phyloP scores from a whole-genome alignment of 2,329 filamentous ascomycete genomes.

The Lasiodiplodia theobromae region DNA sequence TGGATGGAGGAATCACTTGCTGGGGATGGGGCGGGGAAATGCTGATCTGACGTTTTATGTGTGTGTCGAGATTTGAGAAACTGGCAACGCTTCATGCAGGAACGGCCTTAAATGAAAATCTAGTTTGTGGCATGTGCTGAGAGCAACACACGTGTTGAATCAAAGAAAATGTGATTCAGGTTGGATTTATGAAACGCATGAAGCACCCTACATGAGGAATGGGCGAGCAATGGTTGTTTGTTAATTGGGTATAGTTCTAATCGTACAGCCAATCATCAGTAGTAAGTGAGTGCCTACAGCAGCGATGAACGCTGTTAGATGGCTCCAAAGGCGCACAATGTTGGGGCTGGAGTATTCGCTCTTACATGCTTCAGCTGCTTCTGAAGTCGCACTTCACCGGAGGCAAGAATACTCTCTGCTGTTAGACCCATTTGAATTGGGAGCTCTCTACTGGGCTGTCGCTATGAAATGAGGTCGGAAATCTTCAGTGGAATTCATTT shows the following conservation, averaged over 20 bases:
- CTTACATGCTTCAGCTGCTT: too few relatives aligned
- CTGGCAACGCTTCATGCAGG: constrained; percentile 1
- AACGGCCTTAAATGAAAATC: constrained; percentile 12
- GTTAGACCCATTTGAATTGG: too few relatives aligned
- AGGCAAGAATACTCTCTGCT: too few relatives aligned
- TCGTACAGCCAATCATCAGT: background rate
- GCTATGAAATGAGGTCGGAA: background rate
- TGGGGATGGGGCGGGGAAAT: background rate
- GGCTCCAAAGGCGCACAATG: background rate
- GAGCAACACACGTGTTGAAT: background rate
- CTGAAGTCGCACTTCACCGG: too few relatives aligned
- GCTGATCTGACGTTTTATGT: constrained; percentile 4
- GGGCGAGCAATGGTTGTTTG: background rate
- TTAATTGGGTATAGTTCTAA: background rate
- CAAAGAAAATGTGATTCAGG: background rate
- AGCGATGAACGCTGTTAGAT: background rate
- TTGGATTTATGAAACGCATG: constrained; percentile 7
- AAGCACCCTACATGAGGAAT: constrained; percentile 9
- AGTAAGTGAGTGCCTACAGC: background rate
- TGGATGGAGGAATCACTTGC: background rate
- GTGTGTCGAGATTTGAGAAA: background rate
- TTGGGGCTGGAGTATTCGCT: background rate
- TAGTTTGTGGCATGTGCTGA: background rate
- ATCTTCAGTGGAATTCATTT: background rate
- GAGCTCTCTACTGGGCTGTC: background rate